Percentiles rank a stretch among this genome's conserved stretches.
These are phyloP conservation scores for Carex pumila DNA, from an alignment of 176 grass and related monocot genomes.

Conservation along the genomic window DNA sequence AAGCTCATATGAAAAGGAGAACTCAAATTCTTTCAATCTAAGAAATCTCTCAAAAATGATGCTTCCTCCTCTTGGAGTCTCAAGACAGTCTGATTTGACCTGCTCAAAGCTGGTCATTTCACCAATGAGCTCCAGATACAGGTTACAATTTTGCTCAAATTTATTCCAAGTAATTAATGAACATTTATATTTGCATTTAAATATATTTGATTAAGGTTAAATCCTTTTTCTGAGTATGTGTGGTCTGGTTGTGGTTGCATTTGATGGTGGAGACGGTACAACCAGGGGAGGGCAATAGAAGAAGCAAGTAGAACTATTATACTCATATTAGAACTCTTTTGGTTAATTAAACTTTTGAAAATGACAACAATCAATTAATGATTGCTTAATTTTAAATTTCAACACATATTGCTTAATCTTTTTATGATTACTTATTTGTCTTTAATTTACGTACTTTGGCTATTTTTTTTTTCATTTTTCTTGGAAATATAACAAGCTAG, in stretches of 20 bases:
- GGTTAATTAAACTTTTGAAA: background rate
- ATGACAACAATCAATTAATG: background rate
- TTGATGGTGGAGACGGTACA: background rate
- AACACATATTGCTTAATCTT: background rate
- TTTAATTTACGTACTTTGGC: background rate
- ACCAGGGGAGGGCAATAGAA: background rate
- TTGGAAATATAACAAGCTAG: background rate
- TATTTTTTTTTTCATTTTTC: background rate
- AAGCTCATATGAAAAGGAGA: background rate
- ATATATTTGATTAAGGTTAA: background rate
- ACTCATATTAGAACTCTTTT: background rate
- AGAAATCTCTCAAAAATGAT: slow-evolving; percentile 73
- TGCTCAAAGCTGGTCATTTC: slow-evolving; percentile 37
- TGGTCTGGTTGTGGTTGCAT: too few relatives aligned
- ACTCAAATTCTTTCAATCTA: slow-evolving; percentile 54
- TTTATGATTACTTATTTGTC: background rate
- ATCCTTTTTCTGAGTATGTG: too few relatives aligned
- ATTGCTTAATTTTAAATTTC: background rate
- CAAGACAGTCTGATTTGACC: slow-evolving; percentile 13
- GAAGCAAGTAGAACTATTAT: background rate
- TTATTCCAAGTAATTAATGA: background rate
- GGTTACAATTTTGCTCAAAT: slow-evolving; percentile 18
- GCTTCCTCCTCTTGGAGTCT: slow-evolving; percentile 66
- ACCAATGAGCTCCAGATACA: slow-evolving; percentile 81
- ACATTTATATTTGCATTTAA: background rate